Conservation (phyloP, 1,139 yeast species). For the Entelexis paramagnoliae region DNA sequence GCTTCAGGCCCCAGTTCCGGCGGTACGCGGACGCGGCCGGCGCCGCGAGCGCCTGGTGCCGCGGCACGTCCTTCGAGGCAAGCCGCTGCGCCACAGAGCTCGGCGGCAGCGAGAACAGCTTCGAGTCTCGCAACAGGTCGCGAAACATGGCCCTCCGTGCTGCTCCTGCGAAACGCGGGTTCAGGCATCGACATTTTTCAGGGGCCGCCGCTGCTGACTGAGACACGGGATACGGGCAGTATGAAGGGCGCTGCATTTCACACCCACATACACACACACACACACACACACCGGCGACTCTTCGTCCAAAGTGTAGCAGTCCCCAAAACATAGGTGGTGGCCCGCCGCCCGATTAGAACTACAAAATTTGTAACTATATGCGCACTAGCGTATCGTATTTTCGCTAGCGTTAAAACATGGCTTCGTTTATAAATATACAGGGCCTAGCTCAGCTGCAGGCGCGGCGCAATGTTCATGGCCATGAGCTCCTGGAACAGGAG, state of each 20-base stretch:
- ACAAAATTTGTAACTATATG: no score
- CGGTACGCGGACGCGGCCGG: slow-evolving; percentile 45
- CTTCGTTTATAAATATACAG: not conserved
- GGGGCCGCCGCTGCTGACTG: not conserved
- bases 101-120: slow-evolving; percentile 24
- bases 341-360: no score
- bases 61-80: slow-evolving; percentile 21
- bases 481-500: slow-evolving; percentile 88
- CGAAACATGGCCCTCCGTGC: slow-evolving; percentile 5
- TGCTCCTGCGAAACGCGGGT: not conserved
- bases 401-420: not conserved
- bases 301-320: no score
- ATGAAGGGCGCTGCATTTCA: no score
- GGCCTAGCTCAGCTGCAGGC: slow-evolving; percentile 48
- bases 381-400: no score
- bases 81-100: slow-evolving; percentile 11
- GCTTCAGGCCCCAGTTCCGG: slow-evolving; percentile 57
- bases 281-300: no score
- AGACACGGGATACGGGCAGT: not conserved
- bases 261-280: no score
- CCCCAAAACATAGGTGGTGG: no score
- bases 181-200: not conserved
- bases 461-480: slow-evolving; percentile 96
- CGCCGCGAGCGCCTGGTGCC: slow-evolving; percentile 46
- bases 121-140: slow-evolving; percentile 22